These are phyloP conservation scores for Chlamydomonas eustigma DNA, from an alignment of 139 green algal genomes.

Conservation along the genomic window DNA sequence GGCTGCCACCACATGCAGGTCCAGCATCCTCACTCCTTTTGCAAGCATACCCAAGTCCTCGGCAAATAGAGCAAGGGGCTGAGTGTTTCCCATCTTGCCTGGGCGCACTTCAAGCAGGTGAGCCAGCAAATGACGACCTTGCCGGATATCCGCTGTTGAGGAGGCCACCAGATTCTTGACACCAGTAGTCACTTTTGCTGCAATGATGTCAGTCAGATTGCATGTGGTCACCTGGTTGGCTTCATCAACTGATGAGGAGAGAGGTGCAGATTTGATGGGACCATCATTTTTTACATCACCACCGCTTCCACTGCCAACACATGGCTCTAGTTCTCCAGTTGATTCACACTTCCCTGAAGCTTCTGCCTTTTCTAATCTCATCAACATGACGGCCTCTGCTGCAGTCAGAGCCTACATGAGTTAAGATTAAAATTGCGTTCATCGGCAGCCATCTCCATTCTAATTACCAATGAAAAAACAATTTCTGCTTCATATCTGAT, in stretches of 20 bases:
- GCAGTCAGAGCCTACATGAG: not conserved
- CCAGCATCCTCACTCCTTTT: constrained; percentile 19
- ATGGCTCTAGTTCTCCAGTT: no score
- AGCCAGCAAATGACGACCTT: not conserved
- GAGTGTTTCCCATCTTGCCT: not conserved
- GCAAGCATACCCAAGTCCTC: constrained; percentile 20
- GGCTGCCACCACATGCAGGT: constrained; percentile 39
- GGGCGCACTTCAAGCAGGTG: not conserved
- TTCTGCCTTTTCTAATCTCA: no score
- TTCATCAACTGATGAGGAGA: not conserved
- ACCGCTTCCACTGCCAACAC: not conserved
- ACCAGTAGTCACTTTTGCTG: not conserved
- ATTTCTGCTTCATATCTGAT: not conserved
- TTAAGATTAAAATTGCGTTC: no score
- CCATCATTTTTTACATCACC: constrained; percentile 3
- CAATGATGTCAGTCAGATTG: not conserved
- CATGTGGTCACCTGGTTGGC: not conserved
- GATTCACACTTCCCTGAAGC: no score
- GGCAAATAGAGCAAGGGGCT: not conserved
- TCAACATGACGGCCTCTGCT: no score
- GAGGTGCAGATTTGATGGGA: no score
- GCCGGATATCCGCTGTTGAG: not conserved
- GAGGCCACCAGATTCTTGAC: no score
- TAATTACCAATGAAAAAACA: not conserved
- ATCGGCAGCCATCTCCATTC: not conserved